These are phyloP conservation scores for Starmerella etchellsii DNA, from an alignment of 805 yeast species.

Conservation along the genomic window DNA sequence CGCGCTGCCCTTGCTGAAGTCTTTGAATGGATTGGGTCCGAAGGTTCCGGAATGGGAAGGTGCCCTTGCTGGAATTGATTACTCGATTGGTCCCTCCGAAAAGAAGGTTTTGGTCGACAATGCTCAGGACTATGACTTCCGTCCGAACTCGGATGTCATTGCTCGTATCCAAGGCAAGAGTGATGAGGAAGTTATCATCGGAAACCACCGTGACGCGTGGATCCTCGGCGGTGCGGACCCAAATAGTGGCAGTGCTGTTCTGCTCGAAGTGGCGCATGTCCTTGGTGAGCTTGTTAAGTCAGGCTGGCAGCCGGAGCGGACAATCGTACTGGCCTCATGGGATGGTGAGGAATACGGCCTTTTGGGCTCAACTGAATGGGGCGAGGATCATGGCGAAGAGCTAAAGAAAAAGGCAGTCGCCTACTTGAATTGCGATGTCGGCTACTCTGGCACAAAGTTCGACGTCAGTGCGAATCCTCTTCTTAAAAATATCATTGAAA, in stretches of 20 bases:
- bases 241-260: constrained; percentile 55
- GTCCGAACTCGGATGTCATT: constrained; percentile 50
- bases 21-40: constrained; percentile 47
- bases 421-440: constrained; percentile 58
- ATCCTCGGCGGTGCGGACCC: constrained; percentile 72
- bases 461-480: constrained; percentile 47
- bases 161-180: constrained; percentile 46
- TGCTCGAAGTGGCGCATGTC: constrained; percentile 52
- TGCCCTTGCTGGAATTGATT: constrained; percentile 33
- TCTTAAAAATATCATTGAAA: constrained; percentile 36
- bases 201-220: constrained; percentile 78
- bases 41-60: constrained; percentile 34
- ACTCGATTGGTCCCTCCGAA: constrained; percentile 41
- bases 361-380: constrained; percentile 68
- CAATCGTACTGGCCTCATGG: constrained; percentile 63
- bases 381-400: constrained; percentile 41
- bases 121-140: constrained; percentile 47
- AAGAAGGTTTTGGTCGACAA: constrained; percentile 42
- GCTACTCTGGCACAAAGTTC: constrained; percentile 44
- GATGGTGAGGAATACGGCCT: constrained; percentile 69
- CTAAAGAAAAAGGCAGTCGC: constrained; percentile 45
- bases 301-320: constrained; percentile 65
- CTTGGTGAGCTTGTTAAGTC: constrained; percentile 36
- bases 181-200: constrained; percentile 48
- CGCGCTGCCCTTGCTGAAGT: constrained; percentile 47